A percentile compares a stretch with the other conserved stretches of the same genome.
Conservation (phyloP, 2,329 filamentous ascomycete genomes). For the Neofusicoccum umdonicola region DNA sequence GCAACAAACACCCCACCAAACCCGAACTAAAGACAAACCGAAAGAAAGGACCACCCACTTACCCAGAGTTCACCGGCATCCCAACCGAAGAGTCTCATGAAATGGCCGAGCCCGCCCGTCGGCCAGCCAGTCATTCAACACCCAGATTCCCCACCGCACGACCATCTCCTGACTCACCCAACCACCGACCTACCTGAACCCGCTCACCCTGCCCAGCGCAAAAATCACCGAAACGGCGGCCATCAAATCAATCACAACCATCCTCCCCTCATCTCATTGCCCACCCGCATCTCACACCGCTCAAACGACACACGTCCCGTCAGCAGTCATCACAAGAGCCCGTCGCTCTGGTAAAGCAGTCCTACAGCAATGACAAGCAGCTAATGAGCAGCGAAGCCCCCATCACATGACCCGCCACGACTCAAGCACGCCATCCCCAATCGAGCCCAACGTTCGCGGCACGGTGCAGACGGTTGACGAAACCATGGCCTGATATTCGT, state of each 20-base stretch:
- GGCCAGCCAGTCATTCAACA: background rate
- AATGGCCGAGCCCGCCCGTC: no score
- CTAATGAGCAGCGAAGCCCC: background rate
- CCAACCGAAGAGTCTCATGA: no score
- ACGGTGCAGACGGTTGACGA: background rate
- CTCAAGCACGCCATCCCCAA: background rate
- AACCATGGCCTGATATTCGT: no score
- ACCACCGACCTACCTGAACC: background rate
- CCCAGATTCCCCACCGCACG: background rate
- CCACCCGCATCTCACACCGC: background rate
- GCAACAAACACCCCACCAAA: no score
- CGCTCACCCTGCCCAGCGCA: background rate
- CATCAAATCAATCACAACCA: background rate
- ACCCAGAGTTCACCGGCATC: no score
- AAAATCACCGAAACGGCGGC: background rate
- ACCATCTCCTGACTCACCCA: background rate
- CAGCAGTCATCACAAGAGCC: background rate
- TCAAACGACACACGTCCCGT: background rate
- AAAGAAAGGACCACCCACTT: no score
- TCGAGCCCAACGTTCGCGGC: background rate
- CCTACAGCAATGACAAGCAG: no score
- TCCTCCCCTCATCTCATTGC: background rate
- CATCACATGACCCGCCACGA: background rate
- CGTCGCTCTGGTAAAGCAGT: no score
- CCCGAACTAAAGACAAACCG: no score